Base-by-base conservation (phyloP, 495 filamentous ascomycete genomes). In the Xylaria venustula region DNA sequence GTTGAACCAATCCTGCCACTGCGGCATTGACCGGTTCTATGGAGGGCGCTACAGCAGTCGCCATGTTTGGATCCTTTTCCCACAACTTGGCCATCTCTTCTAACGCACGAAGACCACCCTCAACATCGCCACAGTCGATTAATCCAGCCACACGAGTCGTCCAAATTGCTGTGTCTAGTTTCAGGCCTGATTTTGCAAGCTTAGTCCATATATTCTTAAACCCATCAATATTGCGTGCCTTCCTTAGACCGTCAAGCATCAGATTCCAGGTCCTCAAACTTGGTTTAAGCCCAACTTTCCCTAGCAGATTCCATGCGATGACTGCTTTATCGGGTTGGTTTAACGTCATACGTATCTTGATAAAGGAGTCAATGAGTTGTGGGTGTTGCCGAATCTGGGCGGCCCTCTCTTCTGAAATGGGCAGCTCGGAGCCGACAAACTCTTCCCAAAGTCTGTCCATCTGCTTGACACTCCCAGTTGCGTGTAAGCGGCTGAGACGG, bases 11-110 rank as follows among this genome's bases (percentile, higher is more conserved):
- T 8, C 72, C 67, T 0, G 77, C 63, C 1, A 92, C 67, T 6
- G 77, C 85, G 11, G 83, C 84, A 68, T 92, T 91, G 67, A 93
- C 74, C 3, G 82, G 81, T 46, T 73, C 79, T 36, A 82, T 79
- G n/a, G 75, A 79, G 8, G 88, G 90, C 54, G 81, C 74, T 1
- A 83, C 73, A 2, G 77, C 77, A 2, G 71, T 75, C 3, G 17
- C 5, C 67, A 70, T 15, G 67, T 50, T 30, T 53, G 40, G 6
- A 64, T 67, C 3, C 15, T 17, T 23, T 36, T 79, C 63, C 86
- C 85, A 90, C 4, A 77, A 54, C 20, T 67, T 66, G 17, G 76
- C 77, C 82, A 91, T 87, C 48, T 87, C 80, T 17, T 83, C 68
- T n/a, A 91, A 72, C 12, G 83, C 86, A 11, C 63, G 63, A 14